A percentile compares a stretch with the other conserved stretches of the same genome.
These are phyloP conservation scores for Sugiyamaella lignohabitans DNA, from an alignment of 805 yeast genomes.

Conservation along the genomic window DNA sequence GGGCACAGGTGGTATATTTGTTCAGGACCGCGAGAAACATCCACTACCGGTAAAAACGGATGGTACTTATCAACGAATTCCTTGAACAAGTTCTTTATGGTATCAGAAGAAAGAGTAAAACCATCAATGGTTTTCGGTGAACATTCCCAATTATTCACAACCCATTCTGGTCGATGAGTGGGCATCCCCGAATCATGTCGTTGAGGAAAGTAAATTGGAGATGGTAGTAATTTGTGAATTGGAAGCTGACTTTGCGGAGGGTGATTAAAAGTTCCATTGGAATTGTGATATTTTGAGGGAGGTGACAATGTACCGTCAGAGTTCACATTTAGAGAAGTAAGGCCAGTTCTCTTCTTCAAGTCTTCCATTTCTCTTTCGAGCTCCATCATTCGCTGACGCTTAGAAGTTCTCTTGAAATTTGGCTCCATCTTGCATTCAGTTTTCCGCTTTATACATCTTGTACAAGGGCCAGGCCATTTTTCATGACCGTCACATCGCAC, in stretches of 20 bases:
- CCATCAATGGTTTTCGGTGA: slow-evolving; percentile 64
- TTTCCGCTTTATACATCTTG: slow-evolving; percentile 69
- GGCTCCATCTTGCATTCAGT: slow-evolving; percentile 66
- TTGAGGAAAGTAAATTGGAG: slow-evolving; percentile 6
- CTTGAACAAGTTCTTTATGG: slow-evolving; percentile 53
- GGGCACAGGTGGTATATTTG: slow-evolving; percentile 74
- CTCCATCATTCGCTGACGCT: slow-evolving; percentile 45
- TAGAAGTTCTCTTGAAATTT: slow-evolving; percentile 83
- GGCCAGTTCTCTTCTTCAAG: slow-evolving; percentile 39
- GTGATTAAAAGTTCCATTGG: not conserved
- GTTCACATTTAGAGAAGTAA: not conserved
- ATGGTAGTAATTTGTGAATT: slow-evolving; percentile 4
- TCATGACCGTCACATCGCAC: slow-evolving; percentile 70
- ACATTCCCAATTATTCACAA: slow-evolving; percentile 16
- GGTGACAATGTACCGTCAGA: not conserved
- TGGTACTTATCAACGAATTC: slow-evolving; percentile 79
- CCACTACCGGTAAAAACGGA: slow-evolving; percentile 81
- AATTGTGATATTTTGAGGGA: not conserved
- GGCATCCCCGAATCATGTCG: slow-evolving; percentile 3
- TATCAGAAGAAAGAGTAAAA: slow-evolving; percentile 52
- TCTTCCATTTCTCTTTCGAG: slow-evolving; percentile 74
- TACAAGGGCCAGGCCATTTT: slow-evolving; percentile 69
- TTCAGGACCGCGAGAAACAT: slow-evolving; percentile 76
- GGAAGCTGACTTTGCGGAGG: slow-evolving; percentile 4
- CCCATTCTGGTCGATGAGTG: slow-evolving; percentile 3